Evolutionary conservation across 106 monocot genomes (phyloP).

Genomic region (Chionographis japonica): DNA sequence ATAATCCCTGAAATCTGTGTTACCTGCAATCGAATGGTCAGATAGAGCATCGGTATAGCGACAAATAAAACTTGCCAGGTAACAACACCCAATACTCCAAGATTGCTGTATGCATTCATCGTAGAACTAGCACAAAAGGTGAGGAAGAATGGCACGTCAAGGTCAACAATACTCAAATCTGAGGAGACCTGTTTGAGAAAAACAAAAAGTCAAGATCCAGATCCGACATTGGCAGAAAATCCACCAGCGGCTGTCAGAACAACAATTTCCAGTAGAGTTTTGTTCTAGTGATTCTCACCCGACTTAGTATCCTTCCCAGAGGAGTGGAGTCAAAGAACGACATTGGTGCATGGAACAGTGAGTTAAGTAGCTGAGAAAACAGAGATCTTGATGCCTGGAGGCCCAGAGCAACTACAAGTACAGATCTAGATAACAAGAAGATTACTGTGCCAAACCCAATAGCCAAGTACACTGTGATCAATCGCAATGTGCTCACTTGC

Average conservation of each 20-base stretch:
- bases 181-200: slow-evolving; percentile 72
- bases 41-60: slow-evolving; percentile 54
- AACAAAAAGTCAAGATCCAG: background rate
- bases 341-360: slow-evolving; percentile 90
- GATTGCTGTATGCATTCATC: slow-evolving; percentile 66
- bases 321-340: slow-evolving; percentile 95
- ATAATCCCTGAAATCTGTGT: background rate
- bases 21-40: slow-evolving; percentile 75
- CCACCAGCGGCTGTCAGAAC: too few relatives aligned
- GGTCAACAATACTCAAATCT: slow-evolving; percentile 88
- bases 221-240: background rate
- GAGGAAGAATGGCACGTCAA: slow-evolving; percentile 83
- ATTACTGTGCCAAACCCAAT: slow-evolving; percentile 52
- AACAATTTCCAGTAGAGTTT: background rate
- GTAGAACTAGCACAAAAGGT: slow-evolving; percentile 60
- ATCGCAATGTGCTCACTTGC: slow-evolving; percentile 53
- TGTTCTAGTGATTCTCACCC: slow-evolving; percentile 35
- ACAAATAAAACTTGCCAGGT: slow-evolving; percentile 88
- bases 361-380: slow-evolving; percentile 70
- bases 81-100: slow-evolving; percentile 71
- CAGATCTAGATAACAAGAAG: slow-evolving; percentile 63
- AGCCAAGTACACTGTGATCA: slow-evolving; percentile 71
- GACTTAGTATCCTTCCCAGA: slow-evolving; percentile 87
- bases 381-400: slow-evolving; percentile 78
- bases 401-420: slow-evolving; percentile 59